phyloP scores from a whole-genome alignment of 2,329 filamentous ascomycete species.

The Fusarium compactum region DNA sequence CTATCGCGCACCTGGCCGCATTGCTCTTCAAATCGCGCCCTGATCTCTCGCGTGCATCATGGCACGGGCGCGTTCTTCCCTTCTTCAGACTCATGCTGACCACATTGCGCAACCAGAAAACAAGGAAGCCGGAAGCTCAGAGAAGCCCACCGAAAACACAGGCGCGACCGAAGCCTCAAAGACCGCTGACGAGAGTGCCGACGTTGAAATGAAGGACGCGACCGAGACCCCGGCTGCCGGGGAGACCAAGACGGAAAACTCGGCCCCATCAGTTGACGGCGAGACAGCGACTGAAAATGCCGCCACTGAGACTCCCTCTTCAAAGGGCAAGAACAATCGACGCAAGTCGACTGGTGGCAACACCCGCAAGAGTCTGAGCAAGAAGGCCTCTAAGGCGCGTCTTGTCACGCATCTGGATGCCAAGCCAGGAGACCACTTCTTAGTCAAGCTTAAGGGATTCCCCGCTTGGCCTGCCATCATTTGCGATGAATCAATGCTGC shows the following conservation, averaged over 20 bases:
- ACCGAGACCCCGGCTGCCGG: conserved; percentile 49
- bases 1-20: conserved; percentile 19
- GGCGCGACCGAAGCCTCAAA: conserved; percentile 48
- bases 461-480: conserved; percentile 95
- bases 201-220: conserved; percentile 67
- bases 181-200: conserved; percentile 46
- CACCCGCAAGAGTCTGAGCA: conserved; percentile 84
- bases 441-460: conserved; percentile 94
- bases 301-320: conserved; percentile 47
- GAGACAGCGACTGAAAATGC: conserved; percentile 45
- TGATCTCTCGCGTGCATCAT: conserved; percentile 29
- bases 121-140: conserved; percentile 47
- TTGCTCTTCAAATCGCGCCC: conserved; percentile 14
- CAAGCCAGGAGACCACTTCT: conserved; percentile 90
- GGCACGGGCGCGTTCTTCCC: conserved; percentile 39
- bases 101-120: conserved; percentile 43
- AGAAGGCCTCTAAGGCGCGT: conserved; percentile 83
- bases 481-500: conserved; percentile 94
- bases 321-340: conserved; percentile 62
- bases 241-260: conserved; percentile 46
- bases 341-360: conserved; percentile 81
- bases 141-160: conserved; percentile 48
- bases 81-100: conserved; percentile 47
- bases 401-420: conserved; percentile 77
- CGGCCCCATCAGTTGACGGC: conserved; percentile 43